Evolutionary conservation across 2,329 filamentous ascomycete species (phyloP), one percentile per base, ranked within the genome.

Genomic region (Lecanosticta acicola): DNA sequence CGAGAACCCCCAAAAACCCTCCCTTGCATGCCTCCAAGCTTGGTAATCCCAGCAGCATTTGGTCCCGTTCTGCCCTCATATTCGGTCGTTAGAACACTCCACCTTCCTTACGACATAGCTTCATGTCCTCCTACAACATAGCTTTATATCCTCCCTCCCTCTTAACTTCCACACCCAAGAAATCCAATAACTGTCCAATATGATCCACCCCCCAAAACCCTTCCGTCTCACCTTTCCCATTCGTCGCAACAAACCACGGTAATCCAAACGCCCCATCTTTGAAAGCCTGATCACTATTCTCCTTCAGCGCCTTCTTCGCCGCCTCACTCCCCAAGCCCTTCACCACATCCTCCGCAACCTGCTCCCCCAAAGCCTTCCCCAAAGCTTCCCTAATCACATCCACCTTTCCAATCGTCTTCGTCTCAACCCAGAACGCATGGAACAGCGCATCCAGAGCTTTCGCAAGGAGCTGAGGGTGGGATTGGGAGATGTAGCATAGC

Each of bases 141-240:
- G 39, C 11, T 50, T 55, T 64, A 61, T 68, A 68, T 1, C 50
- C 67, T 38, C 56, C 66, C 7, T 59, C 58, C 32, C 50, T 64
- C 2, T 55, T 57, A 33, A 51, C 63, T 32, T 80, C 71, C 46
- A 82, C 53, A 1, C 69, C 75, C 47, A 82, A 53, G 59, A 76
- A 73, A 45, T 76, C 70, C 33, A 68, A 67, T 2, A 82, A 65
- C 56, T 75, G 72, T 1, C 74, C 78, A 35, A 83, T 53, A 61
- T 80, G 77, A 66, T 82, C 79, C 11, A 82, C 72, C 0, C 79
- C 79, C 75, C 77, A 83, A 55, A 76, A 81, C 1, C 64, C 63
- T 51, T 81, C 76, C 32, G 61, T 77, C 56, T 75, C 63, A 0
- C 78, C 78, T 41, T 75, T 65, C 4, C 61, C 41, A 60, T 81